Evolutionary conservation across 2,329 filamentous ascomycete species (phyloP).

Genomic region (Aspergillus sp.): DNA sequence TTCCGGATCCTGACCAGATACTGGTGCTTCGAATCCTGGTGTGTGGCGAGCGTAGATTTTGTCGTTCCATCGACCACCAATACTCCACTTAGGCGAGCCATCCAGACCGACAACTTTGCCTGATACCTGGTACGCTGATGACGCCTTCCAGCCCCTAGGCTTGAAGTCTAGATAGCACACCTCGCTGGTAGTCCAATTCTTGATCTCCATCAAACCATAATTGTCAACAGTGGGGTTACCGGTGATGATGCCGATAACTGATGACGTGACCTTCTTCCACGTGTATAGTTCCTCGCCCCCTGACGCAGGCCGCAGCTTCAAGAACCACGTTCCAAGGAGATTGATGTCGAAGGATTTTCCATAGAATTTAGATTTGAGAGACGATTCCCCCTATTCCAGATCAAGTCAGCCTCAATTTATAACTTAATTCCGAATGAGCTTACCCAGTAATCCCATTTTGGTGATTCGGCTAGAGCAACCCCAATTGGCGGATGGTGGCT

Average conservation of each 20-base stretch:
- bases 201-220: constrained; percentile 94
- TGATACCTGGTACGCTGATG: constrained; percentile 81
- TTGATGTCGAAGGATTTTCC: constrained; percentile 98
- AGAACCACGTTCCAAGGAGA: constrained; percentile 94
- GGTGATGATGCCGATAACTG: constrained; percentile 97
- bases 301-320: constrained; percentile 73
- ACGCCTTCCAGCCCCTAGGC: constrained; percentile 90
- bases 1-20: constrained; percentile 55
- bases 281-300: constrained; percentile 87
- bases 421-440: constrained; percentile 21
- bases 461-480: constrained; percentile 86
- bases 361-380: constrained; percentile 95
- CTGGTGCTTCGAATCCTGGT: constrained; percentile 75
- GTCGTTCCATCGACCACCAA: constrained; percentile 96
- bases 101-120: constrained; percentile 80
- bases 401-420: background rate
- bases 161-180: constrained; percentile 91
- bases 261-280: constrained; percentile 98
- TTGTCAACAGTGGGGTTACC: constrained; percentile 97
- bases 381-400: constrained; percentile 71
- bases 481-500: constrained; percentile 95
- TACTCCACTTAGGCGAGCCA: constrained; percentile 80
- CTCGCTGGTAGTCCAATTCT: constrained; percentile 95
- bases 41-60: constrained; percentile 93
- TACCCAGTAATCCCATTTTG: constrained; percentile 90